These are phyloP conservation scores for Chlamydomonas sp. DNA, from an alignment of 139 green algal genomes.

Conservation along the genomic window DNA sequence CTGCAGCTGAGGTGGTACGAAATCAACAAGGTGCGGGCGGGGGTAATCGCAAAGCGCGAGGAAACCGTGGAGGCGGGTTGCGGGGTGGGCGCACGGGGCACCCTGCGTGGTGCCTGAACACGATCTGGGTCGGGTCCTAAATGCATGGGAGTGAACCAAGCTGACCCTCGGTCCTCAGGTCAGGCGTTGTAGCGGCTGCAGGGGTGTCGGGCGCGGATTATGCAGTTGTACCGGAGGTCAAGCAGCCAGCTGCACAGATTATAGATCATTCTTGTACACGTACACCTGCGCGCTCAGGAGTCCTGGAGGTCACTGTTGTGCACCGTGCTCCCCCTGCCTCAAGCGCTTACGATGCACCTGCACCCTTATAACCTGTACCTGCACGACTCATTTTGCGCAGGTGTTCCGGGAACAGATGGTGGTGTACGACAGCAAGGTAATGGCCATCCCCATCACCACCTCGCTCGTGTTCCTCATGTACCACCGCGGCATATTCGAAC, in stretches of 20 bases:
- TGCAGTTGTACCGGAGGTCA: no score
- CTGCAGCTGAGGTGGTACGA: conserved; percentile 30
- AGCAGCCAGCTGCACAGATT: no score
- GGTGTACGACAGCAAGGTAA: conserved; percentile 26
- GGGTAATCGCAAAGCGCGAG: background rate
- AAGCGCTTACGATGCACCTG: no score
- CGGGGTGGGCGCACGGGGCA: background rate
- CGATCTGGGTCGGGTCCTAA: background rate
- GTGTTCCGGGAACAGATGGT: conserved; percentile 23
- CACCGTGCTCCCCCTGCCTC: no score
- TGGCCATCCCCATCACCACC: conserved; percentile 22
- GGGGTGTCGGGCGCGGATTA: no score
- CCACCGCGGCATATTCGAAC: conserved; percentile 1
- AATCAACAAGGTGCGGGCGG: background rate
- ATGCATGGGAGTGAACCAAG: background rate
- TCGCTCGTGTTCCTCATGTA: conserved; percentile 20
- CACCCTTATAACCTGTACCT: no score
- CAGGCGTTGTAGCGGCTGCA: background rate
- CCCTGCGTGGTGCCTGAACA: background rate
- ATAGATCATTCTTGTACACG: background rate
- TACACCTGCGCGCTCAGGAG: no score
- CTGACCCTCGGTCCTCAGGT: background rate
- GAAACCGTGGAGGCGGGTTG: background rate
- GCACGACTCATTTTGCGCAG: no score
- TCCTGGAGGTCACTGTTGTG: no score